Percentiles rank a stretch among this genome's conserved stretches.
These are phyloP conservation scores for Pneumocystis wakefieldiae DNA, from an alignment of 1,139 yeast species.

Conservation along the genomic window DNA sequence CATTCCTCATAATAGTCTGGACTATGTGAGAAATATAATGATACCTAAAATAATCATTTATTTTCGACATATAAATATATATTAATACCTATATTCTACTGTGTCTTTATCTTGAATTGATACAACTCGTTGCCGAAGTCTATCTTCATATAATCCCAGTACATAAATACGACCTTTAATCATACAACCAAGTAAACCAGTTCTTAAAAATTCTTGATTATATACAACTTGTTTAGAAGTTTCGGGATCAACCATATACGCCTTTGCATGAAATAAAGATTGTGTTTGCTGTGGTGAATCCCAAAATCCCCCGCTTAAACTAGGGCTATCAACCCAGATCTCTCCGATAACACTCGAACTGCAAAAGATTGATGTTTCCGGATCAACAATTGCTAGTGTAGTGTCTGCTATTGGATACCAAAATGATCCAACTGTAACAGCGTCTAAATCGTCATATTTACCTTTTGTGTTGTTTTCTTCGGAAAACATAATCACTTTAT, in stretches of 20 bases:
- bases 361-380: constrained; percentile 62
- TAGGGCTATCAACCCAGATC: constrained; percentile 88
- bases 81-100: constrained; percentile 24
- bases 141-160: constrained; percentile 78
- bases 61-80: neutral
- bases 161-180: constrained; percentile 77
- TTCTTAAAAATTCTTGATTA: constrained; percentile 53
- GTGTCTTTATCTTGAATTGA: constrained; percentile 18
- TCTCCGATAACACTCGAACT: constrained; percentile 80
- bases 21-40: constrained; percentile 78
- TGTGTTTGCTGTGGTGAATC: constrained; percentile 56
- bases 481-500: constrained; percentile 54
- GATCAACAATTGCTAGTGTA: constrained; percentile 82
- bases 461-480: constrained; percentile 29
- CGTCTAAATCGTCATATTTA: constrained; percentile 23
- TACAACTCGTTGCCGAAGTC: constrained; percentile 50
- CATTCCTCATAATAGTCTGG: constrained; percentile 64
- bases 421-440: constrained; percentile 70
- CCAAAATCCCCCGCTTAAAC: constrained; percentile 79
- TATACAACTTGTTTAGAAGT: constrained; percentile 4
- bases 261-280: constrained; percentile 61
- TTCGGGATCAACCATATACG: constrained; percentile 6
- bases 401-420: constrained; percentile 93
- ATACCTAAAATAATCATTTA: constrained; percentile 22
- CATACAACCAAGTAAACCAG: constrained; percentile 80